These are phyloP conservation scores for Kappamyces sp. DNA, from an alignment of 192 early-diverging fungal genomes.

Conservation along the genomic window DNA sequence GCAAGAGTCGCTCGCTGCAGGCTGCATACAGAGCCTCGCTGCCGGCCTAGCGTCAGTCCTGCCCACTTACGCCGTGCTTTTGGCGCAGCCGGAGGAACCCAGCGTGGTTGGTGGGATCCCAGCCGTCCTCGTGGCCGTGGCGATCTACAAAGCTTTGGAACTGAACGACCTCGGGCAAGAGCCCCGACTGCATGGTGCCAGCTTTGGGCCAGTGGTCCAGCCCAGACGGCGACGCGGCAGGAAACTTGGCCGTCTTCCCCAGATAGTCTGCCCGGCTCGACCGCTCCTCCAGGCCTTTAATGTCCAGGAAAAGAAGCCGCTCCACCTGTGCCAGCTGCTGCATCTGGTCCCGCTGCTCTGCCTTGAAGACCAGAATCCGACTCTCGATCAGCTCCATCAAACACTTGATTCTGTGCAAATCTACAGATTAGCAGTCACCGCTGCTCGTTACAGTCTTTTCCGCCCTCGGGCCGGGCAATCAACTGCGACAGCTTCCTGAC, in stretches of 20 bases:
- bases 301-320: background rate
- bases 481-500: too few species aligned
- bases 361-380: conserved; percentile 7
- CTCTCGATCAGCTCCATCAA: conserved; percentile 11
- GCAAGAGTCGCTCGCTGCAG: background rate
- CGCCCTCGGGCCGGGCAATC: too few species aligned
- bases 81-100: background rate
- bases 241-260: background rate
- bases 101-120: conserved; percentile 8
- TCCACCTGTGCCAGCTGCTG: conserved; percentile 5
- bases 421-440: too few species aligned
- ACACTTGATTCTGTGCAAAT: background rate
- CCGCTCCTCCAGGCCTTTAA: conserved; percentile 1
- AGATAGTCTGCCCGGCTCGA: background rate
- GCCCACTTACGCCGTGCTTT: background rate
- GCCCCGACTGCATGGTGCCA: background rate
- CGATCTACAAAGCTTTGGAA: conserved; percentile 8
- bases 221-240: too few species aligned
- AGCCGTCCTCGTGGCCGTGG: conserved; percentile 13
- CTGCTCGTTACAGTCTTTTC: too few species aligned
- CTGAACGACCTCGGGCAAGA: conserved; percentile 10
- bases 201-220: background rate
- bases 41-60: background rate
- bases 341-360: background rate
- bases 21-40: conserved; percentile 4